phyloP scores from a whole-genome alignment of 805 yeast species.

The Ogataea saltuana region DNA sequence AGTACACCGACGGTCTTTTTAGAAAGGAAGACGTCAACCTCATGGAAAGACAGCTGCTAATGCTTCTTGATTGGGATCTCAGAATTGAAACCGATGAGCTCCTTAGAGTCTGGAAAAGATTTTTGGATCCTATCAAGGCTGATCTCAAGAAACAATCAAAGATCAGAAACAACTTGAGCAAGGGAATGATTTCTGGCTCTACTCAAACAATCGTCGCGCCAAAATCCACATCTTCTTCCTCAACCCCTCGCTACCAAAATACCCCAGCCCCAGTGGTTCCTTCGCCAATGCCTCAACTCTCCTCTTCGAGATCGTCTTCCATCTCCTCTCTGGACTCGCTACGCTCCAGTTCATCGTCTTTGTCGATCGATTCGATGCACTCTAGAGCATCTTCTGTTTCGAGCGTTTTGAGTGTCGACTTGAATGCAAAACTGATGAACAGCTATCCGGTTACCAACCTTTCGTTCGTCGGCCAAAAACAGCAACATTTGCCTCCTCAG shows the following conservation, averaged over 20 bases:
- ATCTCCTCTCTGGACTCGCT: slow-evolving; percentile 23
- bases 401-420: slow-evolving; percentile 19
- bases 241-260: slow-evolving; percentile 6
- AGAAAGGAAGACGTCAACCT: slow-evolving; percentile 66
- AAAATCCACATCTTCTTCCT: slow-evolving; percentile 1
- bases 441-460: slow-evolving; percentile 12
- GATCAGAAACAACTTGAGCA: slow-evolving; percentile 31
- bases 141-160: slow-evolving; percentile 36
- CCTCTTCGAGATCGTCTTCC: slow-evolving; percentile 25
- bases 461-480: slow-evolving; percentile 1
- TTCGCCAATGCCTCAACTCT: slow-evolving; percentile 5
- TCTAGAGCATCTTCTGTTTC: slow-evolving; percentile 37
- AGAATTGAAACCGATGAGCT: slow-evolving; percentile 48
- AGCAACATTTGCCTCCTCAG: slow-evolving; percentile 1
- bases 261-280: not conserved
- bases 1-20: slow-evolving; percentile 74
- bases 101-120: slow-evolving; percentile 40
- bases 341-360: slow-evolving; percentile 12
- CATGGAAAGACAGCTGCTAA: slow-evolving; percentile 77
- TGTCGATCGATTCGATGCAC: slow-evolving; percentile 23
- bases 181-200: slow-evolving; percentile 32
- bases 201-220: slow-evolving; percentile 31
- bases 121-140: slow-evolving; percentile 52
- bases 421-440: slow-evolving; percentile 10
- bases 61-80: slow-evolving; percentile 70